These are phyloP conservation scores for Chlorencoelia australis DNA, from an alignment of 2,329 filamentous ascomycete genomes.

Conservation along the genomic window DNA sequence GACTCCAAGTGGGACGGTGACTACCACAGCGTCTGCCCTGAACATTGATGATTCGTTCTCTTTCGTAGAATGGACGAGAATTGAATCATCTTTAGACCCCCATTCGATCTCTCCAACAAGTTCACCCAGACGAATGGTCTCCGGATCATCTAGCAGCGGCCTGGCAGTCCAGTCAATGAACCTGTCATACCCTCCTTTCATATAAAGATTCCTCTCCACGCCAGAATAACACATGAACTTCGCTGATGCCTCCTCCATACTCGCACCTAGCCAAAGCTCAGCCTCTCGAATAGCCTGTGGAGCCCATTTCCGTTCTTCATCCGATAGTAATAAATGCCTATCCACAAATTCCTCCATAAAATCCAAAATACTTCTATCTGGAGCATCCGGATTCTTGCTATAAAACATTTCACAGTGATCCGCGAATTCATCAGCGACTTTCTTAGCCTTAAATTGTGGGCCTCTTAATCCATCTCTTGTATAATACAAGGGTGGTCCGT, in stretches of 20 bases:
- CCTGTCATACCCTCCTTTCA: conserved; percentile 36
- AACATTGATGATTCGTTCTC: conserved; percentile 20
- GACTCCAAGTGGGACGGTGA: conserved; percentile 31
- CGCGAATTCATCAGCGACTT: conserved; percentile 35
- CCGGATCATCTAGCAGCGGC: conserved; percentile 27
- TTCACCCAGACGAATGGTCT: conserved; percentile 30
- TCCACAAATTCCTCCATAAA: conserved; percentile 32
- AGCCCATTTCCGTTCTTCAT: conserved; percentile 34
- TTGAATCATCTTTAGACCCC: conserved; percentile 26
- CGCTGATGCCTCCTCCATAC: conserved; percentile 32
- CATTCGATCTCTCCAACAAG: conserved; percentile 31
- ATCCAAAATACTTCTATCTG: conserved; percentile 31
- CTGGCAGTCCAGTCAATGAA: conserved; percentile 33
- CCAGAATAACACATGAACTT: conserved; percentile 35
- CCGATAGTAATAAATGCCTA: conserved; percentile 32
- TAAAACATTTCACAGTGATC: conserved; percentile 34
- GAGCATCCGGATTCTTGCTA: conserved; percentile 30
- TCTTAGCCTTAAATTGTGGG: conserved; percentile 36
- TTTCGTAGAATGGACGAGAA: conserved; percentile 20
- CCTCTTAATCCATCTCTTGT: conserved; percentile 33
- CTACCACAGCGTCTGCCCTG: conserved; percentile 31
- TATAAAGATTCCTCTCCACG: conserved; percentile 35
- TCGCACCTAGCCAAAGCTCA: conserved; percentile 34
- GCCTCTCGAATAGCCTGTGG: conserved; percentile 34
- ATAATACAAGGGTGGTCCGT: conserved; percentile 33